Percentiles rank a stretch among this genome's conserved stretches.
These are phyloP conservation scores for Fusarium succisae DNA, from an alignment of 2,329 filamentous ascomycete species.

Conservation along the genomic window DNA sequence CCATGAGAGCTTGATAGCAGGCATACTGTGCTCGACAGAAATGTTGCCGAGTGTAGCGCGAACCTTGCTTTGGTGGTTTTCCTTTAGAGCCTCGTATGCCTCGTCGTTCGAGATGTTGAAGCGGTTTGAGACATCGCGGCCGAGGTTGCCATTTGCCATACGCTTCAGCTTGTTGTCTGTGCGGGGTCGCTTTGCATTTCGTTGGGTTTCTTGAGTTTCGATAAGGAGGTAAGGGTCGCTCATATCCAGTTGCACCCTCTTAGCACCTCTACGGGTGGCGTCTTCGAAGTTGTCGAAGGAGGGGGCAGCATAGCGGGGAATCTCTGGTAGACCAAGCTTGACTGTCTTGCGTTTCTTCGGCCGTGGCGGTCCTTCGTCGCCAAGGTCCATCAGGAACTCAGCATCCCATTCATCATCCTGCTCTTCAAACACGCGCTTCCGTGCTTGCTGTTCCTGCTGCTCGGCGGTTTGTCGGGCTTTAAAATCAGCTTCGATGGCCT, in stretches of 20 bases:
- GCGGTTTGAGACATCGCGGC: slow-evolving; percentile 77
- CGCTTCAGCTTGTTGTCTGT: slow-evolving; percentile 68
- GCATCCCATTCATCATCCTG: slow-evolving; percentile 71
- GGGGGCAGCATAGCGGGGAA: slow-evolving; percentile 69
- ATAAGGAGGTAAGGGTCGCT: slow-evolving; percentile 89
- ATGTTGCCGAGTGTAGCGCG: slow-evolving; percentile 90
- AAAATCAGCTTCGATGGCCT: slow-evolving; percentile 55
- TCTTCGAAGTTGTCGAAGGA: slow-evolving; percentile 84
- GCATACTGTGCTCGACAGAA: slow-evolving; percentile 93
- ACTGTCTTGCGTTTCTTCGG: slow-evolving; percentile 75
- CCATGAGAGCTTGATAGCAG: slow-evolving; percentile 89
- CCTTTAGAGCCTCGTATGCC: slow-evolving; percentile 93
- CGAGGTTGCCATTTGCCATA: slow-evolving; percentile 74
- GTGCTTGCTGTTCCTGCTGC: slow-evolving; percentile 43
- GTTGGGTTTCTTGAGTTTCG: slow-evolving; percentile 76
- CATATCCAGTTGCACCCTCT: slow-evolving; percentile 83
- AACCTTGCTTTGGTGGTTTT: slow-evolving; percentile 96
- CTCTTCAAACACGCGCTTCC: slow-evolving; percentile 49
- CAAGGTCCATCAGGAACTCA: slow-evolving; percentile 64
- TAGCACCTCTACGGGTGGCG: slow-evolving; percentile 76
- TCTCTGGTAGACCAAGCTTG: slow-evolving; percentile 66
- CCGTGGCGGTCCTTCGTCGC: slow-evolving; percentile 57
- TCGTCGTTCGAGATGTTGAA: slow-evolving; percentile 98
- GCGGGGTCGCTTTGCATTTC: slow-evolving; percentile 67
- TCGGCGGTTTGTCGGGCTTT: slow-evolving; percentile 46